Conservation (phyloP, 2,329 filamentous ascomycete species). For the Botryotinia convoluta region DNA sequence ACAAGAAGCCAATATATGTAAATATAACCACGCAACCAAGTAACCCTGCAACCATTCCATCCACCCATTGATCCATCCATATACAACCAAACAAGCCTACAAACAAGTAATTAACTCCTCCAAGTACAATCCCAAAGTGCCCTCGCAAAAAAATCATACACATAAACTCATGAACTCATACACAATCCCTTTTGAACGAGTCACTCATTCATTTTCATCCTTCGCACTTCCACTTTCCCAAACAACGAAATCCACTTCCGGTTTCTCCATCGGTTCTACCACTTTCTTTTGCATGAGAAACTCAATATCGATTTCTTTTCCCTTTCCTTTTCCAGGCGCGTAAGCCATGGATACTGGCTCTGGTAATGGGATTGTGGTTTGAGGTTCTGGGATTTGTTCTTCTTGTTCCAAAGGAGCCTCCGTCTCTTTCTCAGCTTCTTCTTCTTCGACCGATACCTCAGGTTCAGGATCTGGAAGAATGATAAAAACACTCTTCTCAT, state of each 20-base stretch:
- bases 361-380: neutral
- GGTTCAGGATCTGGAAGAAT: conserved; percentile 52
- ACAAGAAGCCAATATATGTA: neutral
- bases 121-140: neutral
- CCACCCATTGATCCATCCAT: neutral
- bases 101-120: neutral
- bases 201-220: conserved; percentile 44
- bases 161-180: neutral
- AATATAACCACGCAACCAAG: neutral
- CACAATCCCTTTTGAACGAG: neutral
- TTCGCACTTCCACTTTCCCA: conserved; percentile 69
- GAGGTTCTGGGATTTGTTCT: neutral
- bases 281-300: conserved; percentile 43
- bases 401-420: conserved; percentile 20
- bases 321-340: neutral
- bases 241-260: conserved; percentile 61
- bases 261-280: conserved; percentile 56
- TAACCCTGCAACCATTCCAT: neutral
- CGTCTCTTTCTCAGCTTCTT: conserved; percentile 35
- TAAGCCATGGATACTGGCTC: neutral
- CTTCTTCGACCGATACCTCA: conserved; percentile 30
- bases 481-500: conserved; percentile 59
- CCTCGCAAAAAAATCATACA: neutral
- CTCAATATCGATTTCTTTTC: conserved; percentile 39
- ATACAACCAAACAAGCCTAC: neutral